A percentile compares a stretch with the other conserved stretches of the same genome.
phyloP scores from a whole-genome alignment of 495 filamentous ascomycete genomes.

The Chaetomidium leptoderma region DNA sequence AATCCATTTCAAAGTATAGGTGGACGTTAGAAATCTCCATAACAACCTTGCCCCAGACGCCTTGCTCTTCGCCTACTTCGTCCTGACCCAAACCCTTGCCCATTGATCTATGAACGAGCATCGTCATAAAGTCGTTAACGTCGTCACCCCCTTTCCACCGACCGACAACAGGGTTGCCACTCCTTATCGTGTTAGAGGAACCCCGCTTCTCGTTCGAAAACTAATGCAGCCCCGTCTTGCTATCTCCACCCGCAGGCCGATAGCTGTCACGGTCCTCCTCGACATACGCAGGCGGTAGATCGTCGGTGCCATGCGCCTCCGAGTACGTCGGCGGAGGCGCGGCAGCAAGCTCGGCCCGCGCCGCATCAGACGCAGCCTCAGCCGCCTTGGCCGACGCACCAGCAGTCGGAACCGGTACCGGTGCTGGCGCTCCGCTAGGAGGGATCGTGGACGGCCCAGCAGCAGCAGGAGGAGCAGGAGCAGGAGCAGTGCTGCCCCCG shows the following conservation, averaged over 20 bases:
- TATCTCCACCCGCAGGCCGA: constrained; percentile 10
- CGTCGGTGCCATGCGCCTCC: constrained; percentile 9
- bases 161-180: too few relatives aligned
- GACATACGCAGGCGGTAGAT: constrained; percentile 29
- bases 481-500: background rate
- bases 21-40: too few relatives aligned
- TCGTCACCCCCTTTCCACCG: too few relatives aligned
- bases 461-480: background rate
- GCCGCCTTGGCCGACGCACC: constrained; percentile 23
- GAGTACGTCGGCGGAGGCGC: constrained; percentile 16
- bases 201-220: too few relatives aligned
- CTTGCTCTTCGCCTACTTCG: too few relatives aligned
- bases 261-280: constrained; percentile 15
- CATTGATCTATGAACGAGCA: too few relatives aligned
- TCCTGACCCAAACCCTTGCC: too few relatives aligned
- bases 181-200: too few relatives aligned
- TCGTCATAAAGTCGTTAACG: too few relatives aligned
- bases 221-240: constrained; percentile 15
- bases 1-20: too few relatives aligned
- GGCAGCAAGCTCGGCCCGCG: constrained; percentile 15
- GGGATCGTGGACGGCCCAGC: constrained; percentile 15
- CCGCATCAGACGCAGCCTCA: constrained; percentile 27
- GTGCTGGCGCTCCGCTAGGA: background rate
- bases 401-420: background rate
- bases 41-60: too few relatives aligned